These are phyloP conservation scores for Mycosarcoma mackinlayi DNA, from an alignment of 1,284 basidiomycete genomes.

Conservation along the genomic window DNA sequence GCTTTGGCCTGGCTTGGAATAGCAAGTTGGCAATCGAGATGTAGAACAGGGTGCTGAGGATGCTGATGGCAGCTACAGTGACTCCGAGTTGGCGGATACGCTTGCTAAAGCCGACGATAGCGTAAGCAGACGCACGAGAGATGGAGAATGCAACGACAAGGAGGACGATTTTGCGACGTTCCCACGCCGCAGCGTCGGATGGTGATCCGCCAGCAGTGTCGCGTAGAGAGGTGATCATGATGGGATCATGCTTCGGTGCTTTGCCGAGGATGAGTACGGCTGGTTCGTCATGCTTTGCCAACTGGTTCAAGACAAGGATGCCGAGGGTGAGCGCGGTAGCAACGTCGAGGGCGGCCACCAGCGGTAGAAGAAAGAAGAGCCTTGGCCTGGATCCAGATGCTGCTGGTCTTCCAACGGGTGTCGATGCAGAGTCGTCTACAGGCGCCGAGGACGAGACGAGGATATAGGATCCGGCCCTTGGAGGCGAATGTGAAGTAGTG, in stretches of 20 bases:
- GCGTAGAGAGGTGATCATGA: conserved; percentile 8
- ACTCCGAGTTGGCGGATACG: conserved; percentile 43
- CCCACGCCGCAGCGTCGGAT: conserved; percentile 22
- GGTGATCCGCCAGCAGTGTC: not conserved
- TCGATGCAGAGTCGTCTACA: conserved; percentile 1
- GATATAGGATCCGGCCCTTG: conserved; percentile 38
- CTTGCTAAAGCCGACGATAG: conserved; percentile 47
- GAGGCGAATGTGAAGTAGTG: conserved; percentile 17
- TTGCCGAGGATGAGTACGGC: not conserved
- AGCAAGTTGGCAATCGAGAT: conserved; percentile 51
- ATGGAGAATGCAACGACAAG: conserved; percentile 38
- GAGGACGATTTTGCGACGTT: conserved; percentile 29
- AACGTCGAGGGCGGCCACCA: conserved; percentile 36
- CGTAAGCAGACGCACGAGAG: conserved; percentile 22
- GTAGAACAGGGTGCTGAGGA: conserved; percentile 51
- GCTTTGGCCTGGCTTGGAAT: conserved; percentile 42
- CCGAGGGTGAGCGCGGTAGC: conserved; percentile 25
- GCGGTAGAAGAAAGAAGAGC: conserved; percentile 31
- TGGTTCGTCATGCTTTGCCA: conserved; percentile 8
- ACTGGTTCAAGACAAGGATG: conserved; percentile 29
- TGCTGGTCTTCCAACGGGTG: not conserved
- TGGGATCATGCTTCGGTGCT: conserved; percentile 4
- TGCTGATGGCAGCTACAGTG: conserved; percentile 45
- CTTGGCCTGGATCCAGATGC: conserved; percentile 11
- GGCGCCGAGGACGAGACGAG: conserved; percentile 34